phyloP scores from a whole-genome alignment of 1,284 basidiomycete genomes.

The Puccinia novopanici region DNA sequence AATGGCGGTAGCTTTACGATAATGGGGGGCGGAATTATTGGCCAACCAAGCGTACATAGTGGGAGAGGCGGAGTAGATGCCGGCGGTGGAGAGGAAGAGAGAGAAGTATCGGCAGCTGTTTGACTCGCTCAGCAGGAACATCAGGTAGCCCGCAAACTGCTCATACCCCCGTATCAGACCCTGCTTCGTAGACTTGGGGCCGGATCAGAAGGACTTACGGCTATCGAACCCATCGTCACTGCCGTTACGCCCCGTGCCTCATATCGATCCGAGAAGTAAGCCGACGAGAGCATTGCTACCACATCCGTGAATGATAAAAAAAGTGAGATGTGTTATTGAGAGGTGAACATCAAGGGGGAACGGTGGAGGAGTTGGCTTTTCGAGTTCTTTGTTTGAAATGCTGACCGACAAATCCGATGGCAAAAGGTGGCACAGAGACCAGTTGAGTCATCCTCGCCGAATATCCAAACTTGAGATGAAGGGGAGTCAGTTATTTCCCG shows the following conservation, averaged over 20 bases:
- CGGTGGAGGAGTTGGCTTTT: too few relatives aligned
- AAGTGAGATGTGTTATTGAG: not conserved
- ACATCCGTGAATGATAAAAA: not conserved
- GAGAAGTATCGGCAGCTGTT: constrained; percentile 17
- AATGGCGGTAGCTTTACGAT: constrained; percentile 42
- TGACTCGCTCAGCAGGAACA: constrained; percentile 17
- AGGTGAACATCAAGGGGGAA: not conserved
- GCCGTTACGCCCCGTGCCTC: constrained; percentile 42
- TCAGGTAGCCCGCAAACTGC: constrained; percentile 35
- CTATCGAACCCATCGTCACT: constrained; percentile 8
- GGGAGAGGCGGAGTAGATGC: constrained; percentile 41
- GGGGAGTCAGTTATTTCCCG: not conserved
- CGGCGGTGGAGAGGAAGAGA: constrained; percentile 30
- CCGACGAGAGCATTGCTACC: constrained; percentile 41
- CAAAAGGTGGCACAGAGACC: constrained; percentile 40
- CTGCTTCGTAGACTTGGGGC: too few relatives aligned
- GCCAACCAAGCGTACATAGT: constrained; percentile 47
- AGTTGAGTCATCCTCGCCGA: constrained; percentile 38
- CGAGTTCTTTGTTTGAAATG: too few relatives aligned
- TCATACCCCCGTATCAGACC: not conserved
- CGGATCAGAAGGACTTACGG: not conserved
- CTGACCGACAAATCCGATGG: constrained; percentile 23
- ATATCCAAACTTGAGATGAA: constrained; percentile 28
- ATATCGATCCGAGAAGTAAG: constrained; percentile 46
- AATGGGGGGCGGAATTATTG: constrained; percentile 45